A percentile compares a stretch with the other conserved stretches of the same genome.
Conservation (phyloP, 352 stramenopile species). For the Globisporangium paddicum region DNA sequence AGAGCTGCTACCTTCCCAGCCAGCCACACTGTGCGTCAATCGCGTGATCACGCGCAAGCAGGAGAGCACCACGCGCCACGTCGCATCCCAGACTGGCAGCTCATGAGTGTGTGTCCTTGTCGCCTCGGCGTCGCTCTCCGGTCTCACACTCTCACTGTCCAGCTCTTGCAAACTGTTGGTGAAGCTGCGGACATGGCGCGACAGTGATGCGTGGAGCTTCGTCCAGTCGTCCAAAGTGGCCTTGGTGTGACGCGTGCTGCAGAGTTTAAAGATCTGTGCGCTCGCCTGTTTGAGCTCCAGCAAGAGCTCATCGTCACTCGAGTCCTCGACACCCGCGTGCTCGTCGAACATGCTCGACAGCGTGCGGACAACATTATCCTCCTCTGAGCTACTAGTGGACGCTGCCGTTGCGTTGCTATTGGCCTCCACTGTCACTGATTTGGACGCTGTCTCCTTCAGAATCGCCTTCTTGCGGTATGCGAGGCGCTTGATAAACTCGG, state of each 20-base stretch:
- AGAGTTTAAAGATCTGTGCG: slow-evolving; percentile 9
- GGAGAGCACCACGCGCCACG: slow-evolving; percentile 24
- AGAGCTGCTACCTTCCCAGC: neutral
- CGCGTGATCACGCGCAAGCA: slow-evolving; percentile 16
- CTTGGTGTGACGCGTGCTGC: neutral
- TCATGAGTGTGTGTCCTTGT: neutral
- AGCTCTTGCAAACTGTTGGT: neutral
- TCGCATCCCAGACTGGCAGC: slow-evolving; percentile 29
- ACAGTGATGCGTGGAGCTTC: slow-evolving; percentile 1
- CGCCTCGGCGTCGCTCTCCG: slow-evolving; percentile 5
- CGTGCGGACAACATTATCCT: slow-evolving; percentile 7
- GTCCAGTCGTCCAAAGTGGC: neutral
- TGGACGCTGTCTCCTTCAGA: slow-evolving; percentile 25
- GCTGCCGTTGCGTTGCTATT: neutral
- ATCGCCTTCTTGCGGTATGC: slow-evolving; percentile 33
- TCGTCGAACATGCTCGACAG: slow-evolving; percentile 16
- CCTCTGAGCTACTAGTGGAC: neutral
- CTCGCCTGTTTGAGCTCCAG: slow-evolving; percentile 17
- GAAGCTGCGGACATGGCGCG: slow-evolving; percentile 9
- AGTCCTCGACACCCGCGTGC: slow-evolving; percentile 9
- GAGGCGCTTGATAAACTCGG: slow-evolving; percentile 47
- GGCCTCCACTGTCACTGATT: neutral
- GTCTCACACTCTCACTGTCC: slow-evolving; percentile 1
- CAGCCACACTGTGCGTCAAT: neutral
- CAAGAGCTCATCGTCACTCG: slow-evolving; percentile 2